Conservation (phyloP, 2,329 filamentous ascomycete species). For the Intubia oerlemansii region DNA sequence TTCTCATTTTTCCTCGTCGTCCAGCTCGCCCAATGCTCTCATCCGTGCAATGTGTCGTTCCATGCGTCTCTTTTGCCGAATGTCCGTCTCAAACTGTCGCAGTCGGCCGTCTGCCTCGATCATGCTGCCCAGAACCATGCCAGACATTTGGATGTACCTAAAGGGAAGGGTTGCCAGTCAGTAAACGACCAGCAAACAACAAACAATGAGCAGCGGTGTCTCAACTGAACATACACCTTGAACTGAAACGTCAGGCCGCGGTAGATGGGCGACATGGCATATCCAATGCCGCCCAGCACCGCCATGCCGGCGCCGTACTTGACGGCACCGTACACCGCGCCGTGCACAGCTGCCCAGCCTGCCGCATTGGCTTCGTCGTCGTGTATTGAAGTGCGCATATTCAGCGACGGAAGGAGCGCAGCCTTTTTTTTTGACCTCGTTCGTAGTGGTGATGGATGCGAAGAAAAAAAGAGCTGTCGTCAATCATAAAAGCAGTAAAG, state of each 20-base stretch:
- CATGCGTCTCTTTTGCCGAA: conserved; percentile 43
- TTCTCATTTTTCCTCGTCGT: conserved; percentile 2
- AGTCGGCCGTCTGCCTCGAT: conserved; percentile 53
- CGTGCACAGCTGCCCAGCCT: conserved; percentile 48
- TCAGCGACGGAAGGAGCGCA: neutral
- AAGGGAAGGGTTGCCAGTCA: too few species aligned
- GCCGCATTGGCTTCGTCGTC: conserved; percentile 47
- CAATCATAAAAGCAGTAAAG: too few species aligned
- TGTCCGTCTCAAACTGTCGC: conserved; percentile 40
- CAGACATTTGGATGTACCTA: conserved; percentile 69
- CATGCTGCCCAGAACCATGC: conserved; percentile 61
- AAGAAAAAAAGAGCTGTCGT: too few species aligned
- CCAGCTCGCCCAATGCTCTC: conserved; percentile 5
- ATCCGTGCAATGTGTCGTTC: conserved; percentile 33
- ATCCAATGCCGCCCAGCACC: conserved; percentile 38
- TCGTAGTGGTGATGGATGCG: too few species aligned
- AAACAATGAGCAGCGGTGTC: neutral
- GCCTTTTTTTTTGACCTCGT: neutral
- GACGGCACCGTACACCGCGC: conserved; percentile 42
- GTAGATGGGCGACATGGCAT: conserved; percentile 48
- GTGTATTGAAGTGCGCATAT: conserved; percentile 31
- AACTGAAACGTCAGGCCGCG: conserved; percentile 53
- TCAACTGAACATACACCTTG: conserved; percentile 38
- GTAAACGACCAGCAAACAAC: too few species aligned
- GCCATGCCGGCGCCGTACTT: conserved; percentile 54